phyloP scores from a whole-genome alignment of 257 asterid species.

The Plantago elongata region DNA sequence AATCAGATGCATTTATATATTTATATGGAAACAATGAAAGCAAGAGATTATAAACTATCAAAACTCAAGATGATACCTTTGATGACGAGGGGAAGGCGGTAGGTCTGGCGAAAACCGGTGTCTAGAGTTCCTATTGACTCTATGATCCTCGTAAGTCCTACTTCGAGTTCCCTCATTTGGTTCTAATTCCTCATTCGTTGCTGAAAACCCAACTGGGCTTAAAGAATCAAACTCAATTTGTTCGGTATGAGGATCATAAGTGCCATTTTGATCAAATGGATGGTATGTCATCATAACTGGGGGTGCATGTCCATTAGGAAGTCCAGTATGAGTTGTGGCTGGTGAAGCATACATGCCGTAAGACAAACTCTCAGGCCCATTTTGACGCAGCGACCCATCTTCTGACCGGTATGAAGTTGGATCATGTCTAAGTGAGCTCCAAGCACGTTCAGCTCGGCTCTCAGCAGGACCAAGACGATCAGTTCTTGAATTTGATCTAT shows the following conservation, averaged over 20 bases:
- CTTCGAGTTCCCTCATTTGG: constrained; percentile 49
- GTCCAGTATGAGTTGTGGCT: constrained; percentile 44
- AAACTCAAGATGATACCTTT: constrained; percentile 38
- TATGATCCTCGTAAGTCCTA: constrained; percentile 47
- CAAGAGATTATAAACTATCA: neutral
- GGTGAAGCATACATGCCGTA: constrained; percentile 61
- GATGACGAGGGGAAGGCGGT: constrained; percentile 77
- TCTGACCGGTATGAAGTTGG: constrained; percentile 56
- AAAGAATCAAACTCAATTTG: constrained; percentile 88
- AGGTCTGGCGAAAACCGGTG: constrained; percentile 70
- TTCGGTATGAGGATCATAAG: constrained; percentile 54
- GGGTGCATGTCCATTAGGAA: constrained; percentile 55
- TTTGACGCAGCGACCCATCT: constrained; percentile 56
- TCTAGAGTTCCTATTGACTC: constrained; percentile 50
- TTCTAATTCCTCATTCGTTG: constrained; percentile 55
- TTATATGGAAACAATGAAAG: too few species aligned
- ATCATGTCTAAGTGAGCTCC: constrained; percentile 50
- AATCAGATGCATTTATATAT: too few species aligned
- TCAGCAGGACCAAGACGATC: constrained; percentile 54
- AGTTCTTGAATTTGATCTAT: constrained; percentile 54
- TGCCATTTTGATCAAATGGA: constrained; percentile 62
- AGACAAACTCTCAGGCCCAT: constrained; percentile 47
- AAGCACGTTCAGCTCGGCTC: constrained; percentile 57
- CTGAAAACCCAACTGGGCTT: constrained; percentile 61
- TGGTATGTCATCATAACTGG: constrained; percentile 62